phyloP scores from a whole-genome alignment of 2,329 filamentous ascomycete genomes.

The Pseudogymnoascus sp. region DNA sequence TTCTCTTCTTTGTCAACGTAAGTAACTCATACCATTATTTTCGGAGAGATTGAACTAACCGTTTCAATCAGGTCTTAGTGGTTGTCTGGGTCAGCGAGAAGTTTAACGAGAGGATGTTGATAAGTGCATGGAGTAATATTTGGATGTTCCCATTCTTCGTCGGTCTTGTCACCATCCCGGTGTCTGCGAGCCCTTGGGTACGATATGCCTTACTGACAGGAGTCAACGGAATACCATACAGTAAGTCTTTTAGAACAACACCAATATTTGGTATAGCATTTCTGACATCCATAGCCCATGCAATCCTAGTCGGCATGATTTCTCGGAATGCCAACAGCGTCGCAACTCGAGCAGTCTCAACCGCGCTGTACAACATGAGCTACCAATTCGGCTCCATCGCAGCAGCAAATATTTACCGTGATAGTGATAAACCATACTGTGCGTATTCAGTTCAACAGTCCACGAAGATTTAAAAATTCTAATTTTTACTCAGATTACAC shows the following conservation, averaged over 20 bases:
- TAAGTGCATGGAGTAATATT: slow-evolving; percentile 29
- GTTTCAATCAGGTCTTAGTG: slow-evolving; percentile 43
- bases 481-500: slow-evolving; percentile 29
- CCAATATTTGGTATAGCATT: neutral
- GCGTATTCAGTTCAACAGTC: neutral
- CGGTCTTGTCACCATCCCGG: slow-evolving; percentile 20
- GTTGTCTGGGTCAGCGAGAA: slow-evolving; percentile 38
- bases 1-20: slow-evolving; percentile 33
- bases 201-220: slow-evolving; percentile 28
- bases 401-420: slow-evolving; percentile 30
- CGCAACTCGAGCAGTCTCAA: slow-evolving; percentile 53
- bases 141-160: slow-evolving; percentile 33
- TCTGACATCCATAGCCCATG: slow-evolving; percentile 21
- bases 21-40: slow-evolving; percentile 27
- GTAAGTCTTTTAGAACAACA: neutral
- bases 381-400: slow-evolving; percentile 35
- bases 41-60: slow-evolving; percentile 52
- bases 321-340: slow-evolving; percentile 56
- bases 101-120: slow-evolving; percentile 29
- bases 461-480: neutral
- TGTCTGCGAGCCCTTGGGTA: slow-evolving; percentile 25
- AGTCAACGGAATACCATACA: slow-evolving; percentile 15
- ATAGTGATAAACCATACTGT: slow-evolving; percentile 41
- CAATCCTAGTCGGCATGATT: slow-evolving; percentile 35
- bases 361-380: slow-evolving; percentile 55